These are phyloP conservation scores for Cairneyella variabilis DNA, from an alignment of 495 filamentous ascomycete species.

Conservation along the genomic window DNA sequence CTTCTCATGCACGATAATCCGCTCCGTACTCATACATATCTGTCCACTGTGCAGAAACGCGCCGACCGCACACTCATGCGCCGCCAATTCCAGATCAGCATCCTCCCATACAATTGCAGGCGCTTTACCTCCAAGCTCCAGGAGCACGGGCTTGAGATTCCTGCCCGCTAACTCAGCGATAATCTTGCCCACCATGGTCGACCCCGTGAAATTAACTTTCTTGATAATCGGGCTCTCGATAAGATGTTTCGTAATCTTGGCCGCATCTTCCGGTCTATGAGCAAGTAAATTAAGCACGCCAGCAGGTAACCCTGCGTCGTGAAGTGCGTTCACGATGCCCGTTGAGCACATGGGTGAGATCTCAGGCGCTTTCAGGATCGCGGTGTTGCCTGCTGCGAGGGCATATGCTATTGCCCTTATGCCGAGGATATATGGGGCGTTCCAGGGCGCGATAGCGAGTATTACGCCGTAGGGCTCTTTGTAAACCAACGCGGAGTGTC, in stretches of 20 bases:
- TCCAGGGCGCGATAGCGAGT: slow-evolving; percentile 83
- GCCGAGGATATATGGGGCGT: slow-evolving; percentile 70
- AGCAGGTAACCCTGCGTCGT: slow-evolving; percentile 65
- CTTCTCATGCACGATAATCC: slow-evolving; percentile 73
- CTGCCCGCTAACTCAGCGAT: slow-evolving; percentile 55
- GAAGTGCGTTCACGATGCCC: slow-evolving; percentile 64
- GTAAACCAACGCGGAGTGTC: slow-evolving; percentile 62
- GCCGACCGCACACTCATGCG: slow-evolving; percentile 44
- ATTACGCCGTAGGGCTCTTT: slow-evolving; percentile 83
- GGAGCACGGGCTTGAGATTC: slow-evolving; percentile 62
- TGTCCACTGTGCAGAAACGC: slow-evolving; percentile 65
- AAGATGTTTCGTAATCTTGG: slow-evolving; percentile 50
- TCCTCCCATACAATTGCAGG: slow-evolving; percentile 62
- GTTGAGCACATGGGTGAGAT: slow-evolving; percentile 71
- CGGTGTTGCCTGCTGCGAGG: slow-evolving; percentile 78
- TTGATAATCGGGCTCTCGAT: slow-evolving; percentile 51
- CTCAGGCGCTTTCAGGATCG: slow-evolving; percentile 75
- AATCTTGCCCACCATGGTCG: slow-evolving; percentile 52
- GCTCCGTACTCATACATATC: slow-evolving; percentile 90
- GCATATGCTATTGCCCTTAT: slow-evolving; percentile 65
- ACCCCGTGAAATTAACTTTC: slow-evolving; percentile 69
- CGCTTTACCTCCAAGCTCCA: slow-evolving; percentile 69
- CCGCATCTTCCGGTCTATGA: slow-evolving; percentile 47
- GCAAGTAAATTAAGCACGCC: slow-evolving; percentile 58
- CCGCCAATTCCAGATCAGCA: slow-evolving; percentile 58